Base-by-base conservation (phyloP, 257 asterid species). In the Euphrasia confusa region DNA sequence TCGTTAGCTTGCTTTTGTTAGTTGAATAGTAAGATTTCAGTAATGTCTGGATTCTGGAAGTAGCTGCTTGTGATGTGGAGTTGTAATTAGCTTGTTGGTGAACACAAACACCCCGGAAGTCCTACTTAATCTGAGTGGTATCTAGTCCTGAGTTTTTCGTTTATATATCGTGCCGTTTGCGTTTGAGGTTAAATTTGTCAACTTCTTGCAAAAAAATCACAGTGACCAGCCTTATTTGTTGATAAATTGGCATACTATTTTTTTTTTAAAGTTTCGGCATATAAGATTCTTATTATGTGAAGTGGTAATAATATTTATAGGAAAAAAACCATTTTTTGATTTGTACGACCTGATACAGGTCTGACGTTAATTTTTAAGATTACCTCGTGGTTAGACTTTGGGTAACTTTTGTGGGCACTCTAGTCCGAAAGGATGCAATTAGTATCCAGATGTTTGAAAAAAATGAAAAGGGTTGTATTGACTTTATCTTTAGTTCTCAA, bases 401-500 rank as follows among this genome's bases (percentile, higher is more conserved):
- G 39, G 21, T 50, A 4, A 5, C 39, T 49, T 21, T 49, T 17
- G 8, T 49, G 26, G 5, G 17, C 26, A 49, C 55, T 48, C 54
- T 50, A 17, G 13, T 17, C 21, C 54, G 0, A 2, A 37, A 60
- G 54, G 54, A 10, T 60, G 37, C 14, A 4, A 37, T 10, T 26
- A 11, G 33, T n/a, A 44, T 26, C 30, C 48, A 35, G 63, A 56
- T 14, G 50, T 39, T 56, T 66, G 57, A 35, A n/a, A 54, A 24
- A n/a, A 44, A 44, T 8, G 28, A 11, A 55, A 49, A 49, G 12
- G 52, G 5, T 0, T 33, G 39, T 14, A 44, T 60, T 27, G 40
- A 37, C 15, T 56, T 27, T 8, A 37, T 18, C 17, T 39, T 60
- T 33, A 35, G 35, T 32, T 58, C 3, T 18, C 10, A 35, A 14